Base-by-base conservation (phyloP, 1,139 yeast genomes). In the Meyerozyma carpophila region DNA sequence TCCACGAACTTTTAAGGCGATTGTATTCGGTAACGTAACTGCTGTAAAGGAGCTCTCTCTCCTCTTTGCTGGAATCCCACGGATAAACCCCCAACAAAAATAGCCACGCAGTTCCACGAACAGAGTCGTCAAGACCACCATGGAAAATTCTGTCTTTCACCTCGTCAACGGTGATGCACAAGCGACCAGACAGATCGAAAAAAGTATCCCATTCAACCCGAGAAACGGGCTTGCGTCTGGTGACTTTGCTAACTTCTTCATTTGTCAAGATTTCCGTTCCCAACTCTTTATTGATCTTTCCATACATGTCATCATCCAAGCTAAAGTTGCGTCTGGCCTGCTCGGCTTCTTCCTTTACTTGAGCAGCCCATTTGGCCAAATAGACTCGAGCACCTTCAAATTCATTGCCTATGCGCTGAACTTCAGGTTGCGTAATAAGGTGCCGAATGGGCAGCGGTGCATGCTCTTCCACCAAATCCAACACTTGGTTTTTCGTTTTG, bases 291-390 rank as follows among this genome's bases (percentile, higher is more conserved):
- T 79, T 79, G 39, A 87, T 69, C 39, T 82, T 64, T 36, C 73
- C 73, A 49, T 81, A 75, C 46, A 83, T 75, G n/a, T 77, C 77
- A 42, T 80, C 81, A 51, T 80, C 81, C 46, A 87, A 66, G 51
- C 81, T 76, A 49, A 78, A 77, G 52, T 72, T 70, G 39, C 75
- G 70, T 47, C 86, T 82, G 40, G 85, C 79, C 51, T 77, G 78
- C 55, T 88, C 94, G 1, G 96, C 95, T 59, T 93, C 96, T 56
- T 90, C 94, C 53, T 93, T 94, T 24, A 93, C 95, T 36, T 90
- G 90, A 55, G 89, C 78, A 0, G 98, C 98, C 98, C 98, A 93
- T 66, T 90, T 90, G 5, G 98, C 98, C 48, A 93, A 70, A 60
- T 90, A 93, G 4, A 90, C 86, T 43, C 91, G 75, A 0, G 97